These are phyloP conservation scores for Rutstroemia sydowiana DNA, from an alignment of 2,329 filamentous ascomycete species.

Conservation along the genomic window DNA sequence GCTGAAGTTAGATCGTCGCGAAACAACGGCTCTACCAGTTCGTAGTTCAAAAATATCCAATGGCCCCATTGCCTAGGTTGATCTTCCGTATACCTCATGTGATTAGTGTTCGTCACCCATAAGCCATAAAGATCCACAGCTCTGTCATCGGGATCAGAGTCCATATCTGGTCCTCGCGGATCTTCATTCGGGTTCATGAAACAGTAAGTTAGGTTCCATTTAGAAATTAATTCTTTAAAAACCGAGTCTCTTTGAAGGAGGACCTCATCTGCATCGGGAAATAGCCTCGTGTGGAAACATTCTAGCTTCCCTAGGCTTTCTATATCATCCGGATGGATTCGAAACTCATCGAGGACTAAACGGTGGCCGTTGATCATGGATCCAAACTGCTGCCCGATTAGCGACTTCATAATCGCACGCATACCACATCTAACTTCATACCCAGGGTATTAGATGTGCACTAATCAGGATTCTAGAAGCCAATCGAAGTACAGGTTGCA, in stretches of 20 bases:
- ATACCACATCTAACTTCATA: conserved; percentile 1
- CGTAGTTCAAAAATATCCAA: conserved; percentile 10
- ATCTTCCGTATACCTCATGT: conserved; percentile 1
- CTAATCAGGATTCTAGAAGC: conserved; percentile 21
- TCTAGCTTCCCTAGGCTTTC: neutral
- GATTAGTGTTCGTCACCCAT: conserved; percentile 2
- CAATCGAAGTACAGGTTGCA: conserved; percentile 21
- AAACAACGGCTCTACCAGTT: conserved; percentile 7
- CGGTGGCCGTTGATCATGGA: conserved; percentile 11
- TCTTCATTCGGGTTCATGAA: conserved; percentile 12
- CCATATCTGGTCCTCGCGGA: conserved; percentile 1
- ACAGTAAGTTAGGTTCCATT: conserved; percentile 3
- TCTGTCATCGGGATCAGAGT: neutral
- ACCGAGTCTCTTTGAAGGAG: neutral
- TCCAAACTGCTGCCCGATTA: conserved; percentile 9
- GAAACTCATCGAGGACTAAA: neutral
- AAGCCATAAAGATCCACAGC: neutral
- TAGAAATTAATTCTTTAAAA: neutral
- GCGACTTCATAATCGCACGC: neutral
- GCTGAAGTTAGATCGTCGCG: conserved; percentile 3
- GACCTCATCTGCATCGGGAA: neutral
- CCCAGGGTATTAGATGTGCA: conserved; percentile 13
- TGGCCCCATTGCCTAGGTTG: neutral
- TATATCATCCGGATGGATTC: neutral
- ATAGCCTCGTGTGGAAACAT: too few relatives aligned